These are phyloP conservation scores for Crithidia expoeki DNA, from an alignment of 208 protist species.

Conservation along the genomic window DNA sequence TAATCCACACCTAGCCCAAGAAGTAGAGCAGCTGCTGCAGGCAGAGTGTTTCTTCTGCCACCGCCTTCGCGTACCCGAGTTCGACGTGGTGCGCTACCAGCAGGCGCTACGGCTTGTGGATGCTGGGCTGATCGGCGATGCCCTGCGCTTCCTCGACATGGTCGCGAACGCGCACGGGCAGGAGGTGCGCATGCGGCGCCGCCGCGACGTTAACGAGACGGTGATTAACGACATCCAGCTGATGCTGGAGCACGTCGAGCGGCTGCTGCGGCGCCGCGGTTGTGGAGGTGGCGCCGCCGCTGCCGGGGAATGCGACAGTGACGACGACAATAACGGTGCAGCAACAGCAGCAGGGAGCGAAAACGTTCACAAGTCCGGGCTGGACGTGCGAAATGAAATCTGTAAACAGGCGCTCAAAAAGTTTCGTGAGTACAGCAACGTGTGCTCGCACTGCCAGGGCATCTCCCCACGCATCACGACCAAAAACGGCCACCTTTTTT, in stretches of 20 bases:
- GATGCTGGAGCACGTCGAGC: conserved; percentile 67
- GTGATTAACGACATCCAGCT: conserved; percentile 66
- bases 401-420: conserved; percentile 70
- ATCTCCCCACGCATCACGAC: conserved; percentile 78
- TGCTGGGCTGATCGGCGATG: conserved; percentile 72
- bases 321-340: background rate
- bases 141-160: conserved; percentile 78
- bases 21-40: conserved; percentile 80
- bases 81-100: conserved; percentile 84
- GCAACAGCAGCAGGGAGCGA: background rate
- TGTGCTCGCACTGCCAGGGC: conserved; percentile 78
- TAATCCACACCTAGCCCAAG: conserved; percentile 82
- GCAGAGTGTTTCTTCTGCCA: conserved; percentile 91
- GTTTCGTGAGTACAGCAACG: conserved; percentile 57
- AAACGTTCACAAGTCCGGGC: conserved; percentile 35
- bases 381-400: conserved; percentile 81
- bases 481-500: conserved; percentile 86
- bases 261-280: conserved; percentile 46
- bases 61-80: conserved; percentile 68
- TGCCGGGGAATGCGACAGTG: background rate
- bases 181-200: conserved; percentile 46
- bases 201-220: conserved; percentile 68
- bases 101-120: conserved; percentile 83
- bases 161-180: conserved; percentile 65
- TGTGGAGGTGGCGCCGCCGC: background rate